Evolutionary conservation across 164 flowering plant species (phyloP).

Genomic region (Sextonia rubra): DNA sequence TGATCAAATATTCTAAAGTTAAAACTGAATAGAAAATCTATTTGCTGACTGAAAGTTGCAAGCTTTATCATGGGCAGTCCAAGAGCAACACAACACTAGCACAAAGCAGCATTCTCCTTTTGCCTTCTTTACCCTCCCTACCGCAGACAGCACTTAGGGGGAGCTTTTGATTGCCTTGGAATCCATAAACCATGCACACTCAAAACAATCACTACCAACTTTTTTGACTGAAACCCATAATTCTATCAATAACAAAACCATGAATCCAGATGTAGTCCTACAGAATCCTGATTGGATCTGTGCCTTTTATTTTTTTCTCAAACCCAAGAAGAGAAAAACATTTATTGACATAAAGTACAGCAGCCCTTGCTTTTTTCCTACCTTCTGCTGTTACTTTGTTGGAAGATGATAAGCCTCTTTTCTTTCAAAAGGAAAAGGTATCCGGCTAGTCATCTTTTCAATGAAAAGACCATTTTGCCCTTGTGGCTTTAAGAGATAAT

Average conservation of each 20-base stretch:
- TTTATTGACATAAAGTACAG: conserved; percentile 6
- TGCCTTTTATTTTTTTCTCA: conserved; percentile 21
- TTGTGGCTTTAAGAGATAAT: no score
- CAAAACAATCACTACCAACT: conserved; percentile 17
- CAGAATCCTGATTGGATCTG: conserved; percentile 20
- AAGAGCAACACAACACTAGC: conserved; percentile 1
- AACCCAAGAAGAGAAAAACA: conserved; percentile 16
- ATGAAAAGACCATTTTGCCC: no score
- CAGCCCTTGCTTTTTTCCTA: conserved; percentile 5
- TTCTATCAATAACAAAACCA: conserved; percentile 8
- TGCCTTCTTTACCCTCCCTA: conserved; percentile 9
- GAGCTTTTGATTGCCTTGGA: conserved; percentile 20
- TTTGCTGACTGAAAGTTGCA: conserved; percentile 6
- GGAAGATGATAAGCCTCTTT: neutral
- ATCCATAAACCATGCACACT: conserved; percentile 20
- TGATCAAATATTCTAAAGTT: neutral
- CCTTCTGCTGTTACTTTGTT: conserved; percentile 11
- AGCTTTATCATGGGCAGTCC: conserved; percentile 8
- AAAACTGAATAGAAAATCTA: conserved; percentile 4
- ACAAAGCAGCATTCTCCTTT: conserved; percentile 14
- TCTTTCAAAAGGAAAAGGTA: no score
- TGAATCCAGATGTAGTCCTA: conserved; percentile 7
- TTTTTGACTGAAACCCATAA: conserved; percentile 21
- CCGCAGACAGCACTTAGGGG: conserved; percentile 1
- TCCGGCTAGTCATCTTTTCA: neutral